A percentile compares a stretch with the other conserved stretches of the same genome.
phyloP scores from a whole-genome alignment of 306 rosid species.

The Pachyrhizus erosus region DNA sequence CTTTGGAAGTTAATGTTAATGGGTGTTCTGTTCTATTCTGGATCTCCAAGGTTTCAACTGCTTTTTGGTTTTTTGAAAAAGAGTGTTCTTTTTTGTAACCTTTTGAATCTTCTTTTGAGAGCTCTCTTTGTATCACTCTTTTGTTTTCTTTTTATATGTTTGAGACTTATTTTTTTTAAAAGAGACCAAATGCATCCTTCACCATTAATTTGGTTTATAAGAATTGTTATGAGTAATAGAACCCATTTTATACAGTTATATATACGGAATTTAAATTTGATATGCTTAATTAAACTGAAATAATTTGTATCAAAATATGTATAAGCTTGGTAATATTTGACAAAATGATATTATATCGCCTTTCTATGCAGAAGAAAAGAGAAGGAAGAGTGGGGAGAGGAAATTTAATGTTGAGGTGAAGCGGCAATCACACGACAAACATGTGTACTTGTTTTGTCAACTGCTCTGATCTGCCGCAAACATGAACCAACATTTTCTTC shows the following conservation, averaged over 20 bases:
- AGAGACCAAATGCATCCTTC: not conserved
- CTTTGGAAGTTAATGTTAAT: constrained; percentile 1
- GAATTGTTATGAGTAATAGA: no score
- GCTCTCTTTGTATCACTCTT: not conserved
- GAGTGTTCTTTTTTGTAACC: not conserved
- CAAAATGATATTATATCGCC: not conserved
- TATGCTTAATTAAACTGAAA: no score
- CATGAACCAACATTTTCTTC: not conserved
- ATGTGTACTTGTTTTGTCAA: constrained; percentile 33
- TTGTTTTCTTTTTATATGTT: not conserved
- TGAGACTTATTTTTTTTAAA: not conserved
- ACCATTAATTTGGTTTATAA: no score
- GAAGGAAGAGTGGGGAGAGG: not conserved
- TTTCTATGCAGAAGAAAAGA: constrained; percentile 15
- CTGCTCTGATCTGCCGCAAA: no score
- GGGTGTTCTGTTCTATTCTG: constrained; percentile 9
- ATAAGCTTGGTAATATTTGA: not conserved
- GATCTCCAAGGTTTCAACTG: constrained; percentile 39
- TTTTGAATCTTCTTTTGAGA: constrained; percentile 39
- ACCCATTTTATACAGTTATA: no score
- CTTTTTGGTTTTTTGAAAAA: constrained; percentile 1
- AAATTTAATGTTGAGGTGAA: constrained; percentile 35
- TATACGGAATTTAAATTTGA: not conserved
- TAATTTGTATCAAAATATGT: no score
- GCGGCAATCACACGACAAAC: constrained; percentile 45